Evolutionary conservation across 2,329 filamentous ascomycete species (phyloP), one percentile per base, ranked within the genome.

Genomic region (Diaporthe aspalathi): DNA sequence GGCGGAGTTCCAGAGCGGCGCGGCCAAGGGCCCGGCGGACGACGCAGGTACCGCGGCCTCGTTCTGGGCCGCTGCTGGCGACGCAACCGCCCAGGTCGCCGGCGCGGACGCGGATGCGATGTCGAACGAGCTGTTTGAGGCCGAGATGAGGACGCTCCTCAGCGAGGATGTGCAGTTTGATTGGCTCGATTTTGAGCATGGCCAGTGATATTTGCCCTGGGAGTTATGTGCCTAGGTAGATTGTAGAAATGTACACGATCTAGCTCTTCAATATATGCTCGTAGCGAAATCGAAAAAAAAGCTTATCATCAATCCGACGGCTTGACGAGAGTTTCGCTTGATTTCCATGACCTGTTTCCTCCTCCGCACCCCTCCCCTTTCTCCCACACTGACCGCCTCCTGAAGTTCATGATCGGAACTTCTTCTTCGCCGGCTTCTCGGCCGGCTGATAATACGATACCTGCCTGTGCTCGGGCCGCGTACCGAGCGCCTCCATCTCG

Each of bases 121-220:
- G 32, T 70, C 74, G 0, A 73, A 70, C 52, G 75, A 76, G 47
- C 67, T 75, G 16, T 75, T 76, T 16, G 75, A 75, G 35, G 75
- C 75, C 5, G 74, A 75, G 70, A 70, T 76, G 40, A 68, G 70
- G 14, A 74, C 72, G 17, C 73, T 75, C 20, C 68, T 76, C 2
- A 70, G 68, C 5, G 75, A 74, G 3, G 74, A 72, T 20, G 67
- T 74, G 3, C 72, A 76, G 14, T 76, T 75, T 53, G 75, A 74
- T 1, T 73, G 71, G 71, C 69, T 73, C 11, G 71, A 73, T 22
- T 73, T 73, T 49, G 71, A 73, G 22, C 65, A 67, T 16, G 65
- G 56, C 43, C 65, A 20, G 7, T 67, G 32, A 71, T 11, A 49
- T 14, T 27, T 6, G 32, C 32, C 32, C 24, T n/a, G 14, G 17